Evolutionary conservation across 1,284 basidiomycete genomes (phyloP).

Genomic region (Leccinum griseonigrum): DNA sequence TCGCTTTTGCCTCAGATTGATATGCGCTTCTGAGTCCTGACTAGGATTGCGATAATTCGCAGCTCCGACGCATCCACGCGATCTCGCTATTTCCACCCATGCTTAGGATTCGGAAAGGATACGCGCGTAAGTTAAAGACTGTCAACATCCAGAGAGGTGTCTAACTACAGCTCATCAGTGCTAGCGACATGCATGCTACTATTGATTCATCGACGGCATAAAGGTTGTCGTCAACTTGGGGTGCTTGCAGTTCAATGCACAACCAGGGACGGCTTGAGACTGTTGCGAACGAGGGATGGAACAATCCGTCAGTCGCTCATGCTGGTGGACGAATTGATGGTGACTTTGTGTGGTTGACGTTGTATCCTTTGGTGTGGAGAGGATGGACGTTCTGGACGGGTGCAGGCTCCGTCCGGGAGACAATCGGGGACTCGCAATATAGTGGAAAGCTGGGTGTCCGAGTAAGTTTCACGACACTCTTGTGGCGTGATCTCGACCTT

Average conservation of each 20-base stretch:
- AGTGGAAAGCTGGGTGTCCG: conserved; percentile 46
- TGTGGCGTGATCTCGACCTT: background rate
- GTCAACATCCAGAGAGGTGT: conserved; percentile 76
- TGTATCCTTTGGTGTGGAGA: conserved; percentile 89
- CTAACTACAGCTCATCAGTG: conserved; percentile 70
- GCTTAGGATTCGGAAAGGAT: conserved; percentile 72
- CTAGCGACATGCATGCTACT: conserved; percentile 29
- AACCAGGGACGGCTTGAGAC: conserved; percentile 85
- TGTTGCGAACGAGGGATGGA: conserved; percentile 81
- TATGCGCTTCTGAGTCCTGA: background rate
- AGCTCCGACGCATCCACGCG: conserved; percentile 73
- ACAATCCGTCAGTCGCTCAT: conserved; percentile 65
- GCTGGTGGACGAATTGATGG: conserved; percentile 67
- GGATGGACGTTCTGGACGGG: conserved; percentile 73
- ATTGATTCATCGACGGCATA: conserved; percentile 62
- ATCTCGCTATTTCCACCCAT: conserved; percentile 80
- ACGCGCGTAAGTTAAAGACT: conserved; percentile 73
- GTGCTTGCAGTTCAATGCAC: conserved; percentile 94
- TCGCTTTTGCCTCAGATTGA: background rate
- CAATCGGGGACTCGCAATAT: conserved; percentile 33
- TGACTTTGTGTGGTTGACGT: conserved; percentile 86
- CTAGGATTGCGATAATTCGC: conserved; percentile 4
- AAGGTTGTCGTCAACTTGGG: conserved; percentile 93
- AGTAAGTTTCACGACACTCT: conserved; percentile 37
- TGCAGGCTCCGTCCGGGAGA: conserved; percentile 31